These are phyloP conservation scores for Brettanomyces bruxellensis DNA, from an alignment of 805 yeast species.

Conservation along the genomic window DNA sequence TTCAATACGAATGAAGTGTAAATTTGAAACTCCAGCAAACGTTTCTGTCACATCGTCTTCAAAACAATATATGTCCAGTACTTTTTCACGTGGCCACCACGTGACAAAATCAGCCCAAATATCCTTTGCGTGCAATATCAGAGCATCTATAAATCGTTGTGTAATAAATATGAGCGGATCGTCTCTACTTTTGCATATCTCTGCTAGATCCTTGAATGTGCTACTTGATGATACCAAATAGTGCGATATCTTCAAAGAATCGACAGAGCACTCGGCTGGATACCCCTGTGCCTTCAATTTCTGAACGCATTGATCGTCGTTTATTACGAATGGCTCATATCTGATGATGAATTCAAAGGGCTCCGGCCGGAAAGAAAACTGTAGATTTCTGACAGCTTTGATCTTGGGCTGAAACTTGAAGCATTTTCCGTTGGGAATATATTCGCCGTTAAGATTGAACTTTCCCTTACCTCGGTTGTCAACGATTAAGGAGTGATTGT, in stretches of 20 bases:
- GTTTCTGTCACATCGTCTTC: too few species aligned
- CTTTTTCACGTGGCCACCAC: background rate
- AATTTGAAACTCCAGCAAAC: too few species aligned
- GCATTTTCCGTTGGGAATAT: conserved; percentile 1
- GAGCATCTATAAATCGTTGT: background rate
- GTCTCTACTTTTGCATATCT: background rate
- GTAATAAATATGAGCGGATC: background rate
- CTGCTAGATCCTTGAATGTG: background rate
- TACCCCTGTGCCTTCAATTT: background rate
- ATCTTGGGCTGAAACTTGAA: background rate
- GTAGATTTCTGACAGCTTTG: background rate
- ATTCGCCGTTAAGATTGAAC: conserved; percentile 2
- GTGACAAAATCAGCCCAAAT: background rate
- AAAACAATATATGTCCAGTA: too few species aligned
- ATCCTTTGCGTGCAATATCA: background rate
- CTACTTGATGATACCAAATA: background rate
- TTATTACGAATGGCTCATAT: conserved; percentile 1
- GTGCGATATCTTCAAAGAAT: background rate
- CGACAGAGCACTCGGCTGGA: background rate
- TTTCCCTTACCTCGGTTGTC: conserved; percentile 2
- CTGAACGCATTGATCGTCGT: background rate
- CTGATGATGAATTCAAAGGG: background rate
- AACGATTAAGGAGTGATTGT: background rate
- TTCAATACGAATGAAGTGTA: background rate
- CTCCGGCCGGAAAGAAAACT: background rate